Conservation (phyloP, 257 asterid genomes). For the Solanum sitiens region DNA sequence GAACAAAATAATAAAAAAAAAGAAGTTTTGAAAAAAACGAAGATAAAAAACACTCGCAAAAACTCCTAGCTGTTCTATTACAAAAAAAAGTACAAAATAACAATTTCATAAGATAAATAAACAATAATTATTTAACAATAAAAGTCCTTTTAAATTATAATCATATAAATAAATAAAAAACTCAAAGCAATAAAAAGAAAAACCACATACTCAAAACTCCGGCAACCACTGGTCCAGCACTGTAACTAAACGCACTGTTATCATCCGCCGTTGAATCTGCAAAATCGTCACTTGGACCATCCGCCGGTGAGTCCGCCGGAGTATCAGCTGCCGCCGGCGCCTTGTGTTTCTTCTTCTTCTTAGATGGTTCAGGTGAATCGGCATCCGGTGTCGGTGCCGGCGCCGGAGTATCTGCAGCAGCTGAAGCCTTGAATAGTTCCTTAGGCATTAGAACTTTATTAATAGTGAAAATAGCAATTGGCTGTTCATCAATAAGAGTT, state of each 20-base stretch:
- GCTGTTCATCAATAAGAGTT: constrained; percentile 36
- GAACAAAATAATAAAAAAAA: background rate
- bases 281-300: constrained; percentile 28
- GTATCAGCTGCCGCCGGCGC: constrained; percentile 37
- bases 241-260: background rate
- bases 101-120: background rate
- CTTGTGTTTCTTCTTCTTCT: constrained; percentile 26
- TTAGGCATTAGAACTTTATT: constrained; percentile 37
- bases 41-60: background rate
- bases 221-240: background rate
- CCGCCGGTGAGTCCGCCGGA: constrained; percentile 34
- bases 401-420: constrained; percentile 25
- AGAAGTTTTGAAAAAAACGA: background rate
- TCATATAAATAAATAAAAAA: background rate
- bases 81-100: background rate
- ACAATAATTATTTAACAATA: background rate
- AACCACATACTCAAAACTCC: background rate
- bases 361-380: constrained; percentile 19
- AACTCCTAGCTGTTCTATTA: background rate
- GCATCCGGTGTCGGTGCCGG: constrained; percentile 52
- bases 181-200: background rate
- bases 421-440: constrained; percentile 30
- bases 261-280: constrained; percentile 35
- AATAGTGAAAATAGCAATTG: constrained; percentile 29
- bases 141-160: background rate